phyloP scores from a whole-genome alignment of 2,329 filamentous ascomycete species.

The Botrytis paeoniae region DNA sequence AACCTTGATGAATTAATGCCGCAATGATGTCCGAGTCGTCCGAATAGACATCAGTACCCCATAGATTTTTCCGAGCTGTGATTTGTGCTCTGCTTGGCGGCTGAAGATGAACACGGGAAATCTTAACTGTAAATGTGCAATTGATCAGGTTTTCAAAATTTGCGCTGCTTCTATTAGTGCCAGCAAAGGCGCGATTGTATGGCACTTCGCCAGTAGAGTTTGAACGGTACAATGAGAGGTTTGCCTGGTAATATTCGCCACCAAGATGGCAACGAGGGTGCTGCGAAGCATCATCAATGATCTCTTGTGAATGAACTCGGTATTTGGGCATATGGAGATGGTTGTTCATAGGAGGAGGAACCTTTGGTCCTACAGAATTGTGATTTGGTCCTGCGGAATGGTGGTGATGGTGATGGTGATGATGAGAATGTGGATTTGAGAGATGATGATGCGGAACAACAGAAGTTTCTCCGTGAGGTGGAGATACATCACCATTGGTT shows the following conservation, averaged over 20 bases:
- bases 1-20: constrained; percentile 89
- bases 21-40: constrained; percentile 94
- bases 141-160: constrained; percentile 71
- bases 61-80: constrained; percentile 74
- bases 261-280: constrained; percentile 78
- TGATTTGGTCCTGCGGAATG: constrained; percentile 42
- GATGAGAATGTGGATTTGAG: constrained; percentile 2
- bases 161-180: constrained; percentile 52
- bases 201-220: constrained; percentile 43
- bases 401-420: constrained; percentile 44
- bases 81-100: constrained; percentile 74
- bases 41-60: constrained; percentile 93
- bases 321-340: constrained; percentile 60
- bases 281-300: constrained; percentile 69
- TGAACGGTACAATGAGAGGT: constrained; percentile 49
- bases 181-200: constrained; percentile 30
- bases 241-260: constrained; percentile 75
- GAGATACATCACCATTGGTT: constrained; percentile 44
- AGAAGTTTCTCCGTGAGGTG: constrained; percentile 39
- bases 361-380: constrained; percentile 39
- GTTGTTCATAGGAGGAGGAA: constrained; percentile 38
- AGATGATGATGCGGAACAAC: constrained; percentile 36
- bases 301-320: constrained; percentile 63
- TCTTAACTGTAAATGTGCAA: constrained; percentile 83
- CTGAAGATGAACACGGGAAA: constrained; percentile 75